Evolutionary conservation across 1,284 basidiomycete genomes (phyloP), one percentile per base, ranked within the genome.

Genomic region (Apiotrichum akiyoshidainum): DNA sequence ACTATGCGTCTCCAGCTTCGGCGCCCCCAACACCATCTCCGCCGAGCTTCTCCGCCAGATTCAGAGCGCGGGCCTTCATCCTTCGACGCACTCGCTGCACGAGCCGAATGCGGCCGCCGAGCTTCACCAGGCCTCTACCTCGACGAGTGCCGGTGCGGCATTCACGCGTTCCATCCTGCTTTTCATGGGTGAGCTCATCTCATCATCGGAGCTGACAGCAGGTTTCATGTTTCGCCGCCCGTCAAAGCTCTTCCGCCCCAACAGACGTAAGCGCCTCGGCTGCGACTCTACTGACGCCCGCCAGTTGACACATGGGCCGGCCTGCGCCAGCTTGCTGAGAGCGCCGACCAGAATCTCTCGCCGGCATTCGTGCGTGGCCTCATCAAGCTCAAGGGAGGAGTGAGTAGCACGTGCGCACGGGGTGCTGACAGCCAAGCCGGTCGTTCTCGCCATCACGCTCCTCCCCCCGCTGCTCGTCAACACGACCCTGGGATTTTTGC

Each of bases 301-400:
- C 6, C 59, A 77, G 75, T 78, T n/a, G 76, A 78, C 48, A 78
- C 74, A 1, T 74, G 74, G 68, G 72, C 69, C 2, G 74, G 71
- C 5, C 59, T 78, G 13, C 65, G 75, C 7, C 73, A 74, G 51
- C 66, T 78, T 7, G 76, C 76, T 3, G 63, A 72, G 37, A 72
- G 72, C 37, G 69, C 76, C 0, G 70, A 77, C 42, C 76, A 78
- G 59, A 68, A 69, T 39, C 56, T 78, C 4, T 75, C 74, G 5
- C 71, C 75, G 0, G 37, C 68, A 0, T 78, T 78, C 60, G 70
- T 78, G 42, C 64, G 75, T 21, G 52, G 65, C 11, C 59, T 78
- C 17, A 63, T 77, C 35, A 65, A 68, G 26, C 66, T 67, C 33
- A 68, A 70, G 48, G 68, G 68, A 37, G 74, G 73, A 10, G 67